Evolutionary conservation across 2,329 filamentous ascomycete genomes (phyloP).

Genomic region (Lachnellula cervina): DNA sequence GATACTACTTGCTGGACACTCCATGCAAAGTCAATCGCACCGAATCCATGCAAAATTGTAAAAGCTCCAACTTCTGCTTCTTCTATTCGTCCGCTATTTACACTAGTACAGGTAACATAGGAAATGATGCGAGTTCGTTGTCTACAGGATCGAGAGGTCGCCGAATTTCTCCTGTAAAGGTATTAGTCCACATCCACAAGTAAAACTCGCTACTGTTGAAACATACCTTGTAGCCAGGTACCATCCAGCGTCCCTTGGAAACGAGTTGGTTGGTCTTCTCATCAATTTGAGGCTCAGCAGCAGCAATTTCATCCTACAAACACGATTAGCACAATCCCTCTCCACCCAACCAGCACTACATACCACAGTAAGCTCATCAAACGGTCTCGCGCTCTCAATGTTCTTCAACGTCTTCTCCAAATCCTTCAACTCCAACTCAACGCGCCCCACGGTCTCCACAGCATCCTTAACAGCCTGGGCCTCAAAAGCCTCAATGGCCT

Average conservation of each 20-base stretch:
- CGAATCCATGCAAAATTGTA: background rate
- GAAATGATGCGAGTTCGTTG: conserved; percentile 23
- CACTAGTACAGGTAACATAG: conserved; percentile 64
- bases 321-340: conserved; percentile 9
- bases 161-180: conserved; percentile 88
- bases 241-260: conserved; percentile 95
- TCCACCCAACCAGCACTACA: conserved; percentile 39
- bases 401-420: conserved; percentile 93
- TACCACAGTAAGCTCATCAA: conserved; percentile 97
- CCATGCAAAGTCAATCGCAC: background rate
- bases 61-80: conserved; percentile 19
- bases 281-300: conserved; percentile 93
- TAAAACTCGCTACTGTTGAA: background rate
- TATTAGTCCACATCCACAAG: conserved; percentile 37
- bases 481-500: conserved; percentile 98
- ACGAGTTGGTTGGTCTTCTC: conserved; percentile 93
- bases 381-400: conserved; percentile 92
- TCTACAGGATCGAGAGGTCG: conserved; percentile 91
- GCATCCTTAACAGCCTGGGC: conserved; percentile 95
- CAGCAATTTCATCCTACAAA: conserved; percentile 82
- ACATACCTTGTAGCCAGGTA: conserved; percentile 96
- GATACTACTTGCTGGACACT: background rate
- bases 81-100: conserved; percentile 47
- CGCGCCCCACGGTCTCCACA: conserved; percentile 92
- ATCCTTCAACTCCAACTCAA: conserved; percentile 91